A percentile compares a stretch with the other conserved stretches of the same genome.
phyloP scores from a whole-genome alignment of 495 filamentous ascomycete species.

The Penicillium taxi region DNA sequence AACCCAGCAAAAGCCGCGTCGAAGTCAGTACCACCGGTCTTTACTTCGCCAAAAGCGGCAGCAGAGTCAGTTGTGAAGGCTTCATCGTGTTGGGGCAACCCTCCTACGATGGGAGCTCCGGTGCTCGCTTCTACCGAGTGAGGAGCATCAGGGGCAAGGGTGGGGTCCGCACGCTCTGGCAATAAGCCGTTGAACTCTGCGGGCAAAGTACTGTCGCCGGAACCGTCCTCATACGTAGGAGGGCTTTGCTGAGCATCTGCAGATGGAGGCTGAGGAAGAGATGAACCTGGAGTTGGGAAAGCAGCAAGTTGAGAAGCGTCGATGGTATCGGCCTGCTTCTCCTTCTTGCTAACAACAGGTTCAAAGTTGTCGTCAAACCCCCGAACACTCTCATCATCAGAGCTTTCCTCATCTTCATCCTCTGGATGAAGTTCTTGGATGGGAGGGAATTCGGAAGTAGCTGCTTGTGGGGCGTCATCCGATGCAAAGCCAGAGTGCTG shows the following conservation, averaged over 20 bases:
- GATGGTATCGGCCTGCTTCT: constrained; percentile 24
- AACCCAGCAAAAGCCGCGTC: constrained; percentile 88
- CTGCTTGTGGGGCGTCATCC: constrained; percentile 18
- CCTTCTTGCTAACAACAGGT: constrained; percentile 33
- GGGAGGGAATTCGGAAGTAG: constrained; percentile 75
- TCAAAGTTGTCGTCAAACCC: constrained; percentile 93
- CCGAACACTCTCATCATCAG: constrained; percentile 55
- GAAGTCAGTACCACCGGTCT: constrained; percentile 53
- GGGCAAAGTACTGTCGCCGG: constrained; percentile 31
- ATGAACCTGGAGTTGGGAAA: constrained; percentile 31
- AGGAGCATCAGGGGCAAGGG: constrained; percentile 39
- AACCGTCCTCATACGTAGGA: constrained; percentile 49
- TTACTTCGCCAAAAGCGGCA: constrained; percentile 18
- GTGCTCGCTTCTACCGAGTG: constrained; percentile 36
- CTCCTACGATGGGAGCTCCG: constrained; percentile 36
- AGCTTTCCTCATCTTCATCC: constrained; percentile 63
- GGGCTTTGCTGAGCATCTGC: constrained; percentile 55
- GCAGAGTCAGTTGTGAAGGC: constrained; percentile 9
- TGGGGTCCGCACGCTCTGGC: constrained; percentile 58
- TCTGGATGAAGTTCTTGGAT: constrained; percentile 79
- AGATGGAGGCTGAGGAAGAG: constrained; percentile 36
- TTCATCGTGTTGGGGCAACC: constrained; percentile 24
- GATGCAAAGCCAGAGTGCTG: constrained; percentile 13
- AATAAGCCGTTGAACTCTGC: constrained; percentile 59
- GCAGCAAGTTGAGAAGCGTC: constrained; percentile 35